Evolutionary conservation across 139 green algal genomes (phyloP).

Genomic region (Volvox reticuliferus): DNA sequence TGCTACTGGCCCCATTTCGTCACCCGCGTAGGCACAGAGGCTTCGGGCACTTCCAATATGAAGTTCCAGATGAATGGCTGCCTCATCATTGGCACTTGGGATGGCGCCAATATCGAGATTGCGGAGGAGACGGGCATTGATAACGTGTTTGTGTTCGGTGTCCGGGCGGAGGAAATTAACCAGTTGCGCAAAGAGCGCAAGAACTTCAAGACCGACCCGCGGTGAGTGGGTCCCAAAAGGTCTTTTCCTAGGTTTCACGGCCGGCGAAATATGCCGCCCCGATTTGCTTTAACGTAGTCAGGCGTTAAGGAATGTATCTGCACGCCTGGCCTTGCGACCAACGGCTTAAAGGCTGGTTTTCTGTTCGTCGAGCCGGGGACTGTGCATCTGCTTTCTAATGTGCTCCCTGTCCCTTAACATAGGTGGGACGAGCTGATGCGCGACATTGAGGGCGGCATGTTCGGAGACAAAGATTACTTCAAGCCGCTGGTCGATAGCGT

Average conservation of each 20-base stretch:
- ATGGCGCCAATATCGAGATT: conserved; percentile 99
- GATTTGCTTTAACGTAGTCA: too few relatives aligned
- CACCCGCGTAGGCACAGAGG: conserved; percentile 87
- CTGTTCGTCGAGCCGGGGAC: too few relatives aligned
- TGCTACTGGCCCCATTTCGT: neutral
- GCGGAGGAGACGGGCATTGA: conserved; percentile 83
- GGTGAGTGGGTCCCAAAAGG: conserved; percentile 50
- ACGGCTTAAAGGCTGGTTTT: too few relatives aligned
- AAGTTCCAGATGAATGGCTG: conserved; percentile 99
- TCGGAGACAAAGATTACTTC: conserved; percentile 95
- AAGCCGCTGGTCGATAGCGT: conserved; percentile 91
- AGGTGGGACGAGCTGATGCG: conserved; percentile 74
- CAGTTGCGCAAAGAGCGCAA: conserved; percentile 88
- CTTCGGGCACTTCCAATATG: conserved; percentile 98
- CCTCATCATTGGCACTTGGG: conserved; percentile 74
- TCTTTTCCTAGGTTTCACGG: too few relatives aligned
- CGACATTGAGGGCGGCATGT: conserved; percentile 84
- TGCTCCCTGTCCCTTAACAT: neutral
- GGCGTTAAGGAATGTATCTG: too few relatives aligned
- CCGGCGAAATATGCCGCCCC: too few relatives aligned
- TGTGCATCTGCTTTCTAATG: neutral
- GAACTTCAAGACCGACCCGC: conserved; percentile 84
- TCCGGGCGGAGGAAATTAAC: conserved; percentile 72
- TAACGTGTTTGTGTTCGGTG: conserved; percentile 92
- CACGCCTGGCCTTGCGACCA: too few relatives aligned